These are phyloP conservation scores for Ophiobolus disseminans DNA, from an alignment of 2,329 filamentous ascomycete species.

Conservation along the genomic window DNA sequence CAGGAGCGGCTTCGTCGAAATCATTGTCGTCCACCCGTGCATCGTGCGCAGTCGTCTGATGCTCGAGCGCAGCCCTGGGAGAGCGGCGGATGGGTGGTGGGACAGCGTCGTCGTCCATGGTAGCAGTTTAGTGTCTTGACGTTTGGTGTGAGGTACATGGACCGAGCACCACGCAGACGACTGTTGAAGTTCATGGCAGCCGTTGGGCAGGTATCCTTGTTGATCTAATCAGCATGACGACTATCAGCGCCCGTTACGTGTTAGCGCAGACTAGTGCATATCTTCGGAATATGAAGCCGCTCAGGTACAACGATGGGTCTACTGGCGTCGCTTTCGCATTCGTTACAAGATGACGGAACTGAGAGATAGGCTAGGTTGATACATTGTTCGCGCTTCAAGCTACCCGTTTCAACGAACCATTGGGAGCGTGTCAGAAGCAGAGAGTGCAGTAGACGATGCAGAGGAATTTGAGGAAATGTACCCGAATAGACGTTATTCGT, in stretches of 20 bases:
- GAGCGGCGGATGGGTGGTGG: conserved; percentile 28
- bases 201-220: background rate
- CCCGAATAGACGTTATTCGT: conserved; percentile 7
- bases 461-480: background rate
- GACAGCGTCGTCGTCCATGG: conserved; percentile 25
- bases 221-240: conserved; percentile 6
- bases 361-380: too few species aligned
- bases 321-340: too few species aligned
- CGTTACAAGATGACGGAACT: too few species aligned
- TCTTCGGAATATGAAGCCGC: background rate
- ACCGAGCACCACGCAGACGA: background rate
- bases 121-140: background rate
- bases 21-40: conserved; percentile 10
- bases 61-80: conserved; percentile 24
- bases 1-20: conserved; percentile 25
- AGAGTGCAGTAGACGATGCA: background rate
- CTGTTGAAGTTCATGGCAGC: background rate
- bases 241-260: conserved; percentile 1
- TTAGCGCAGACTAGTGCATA: conserved; percentile 7
- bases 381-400: too few species aligned
- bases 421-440: background rate
- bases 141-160: background rate
- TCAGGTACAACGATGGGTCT: background rate
- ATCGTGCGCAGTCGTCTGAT: conserved; percentile 14
- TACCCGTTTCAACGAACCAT: too few species aligned